Conservation (phyloP, 2,329 filamentous ascomycete species). For the Penicillium glabrum region DNA sequence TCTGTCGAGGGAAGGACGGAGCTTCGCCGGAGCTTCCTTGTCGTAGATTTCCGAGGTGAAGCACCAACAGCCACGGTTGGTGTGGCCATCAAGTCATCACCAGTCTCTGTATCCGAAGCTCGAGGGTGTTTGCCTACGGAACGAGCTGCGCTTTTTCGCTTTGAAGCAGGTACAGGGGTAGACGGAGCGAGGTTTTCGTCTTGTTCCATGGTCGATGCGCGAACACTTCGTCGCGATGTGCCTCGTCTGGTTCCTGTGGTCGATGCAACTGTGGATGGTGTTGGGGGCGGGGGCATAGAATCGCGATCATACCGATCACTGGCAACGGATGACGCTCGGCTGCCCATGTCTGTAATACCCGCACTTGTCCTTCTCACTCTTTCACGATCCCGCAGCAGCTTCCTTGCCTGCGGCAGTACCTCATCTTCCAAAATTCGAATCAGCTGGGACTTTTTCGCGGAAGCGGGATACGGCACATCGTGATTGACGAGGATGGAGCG, state of each 20-base stretch:
- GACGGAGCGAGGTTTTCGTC: conserved; percentile 30
- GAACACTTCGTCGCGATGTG: conserved; percentile 53
- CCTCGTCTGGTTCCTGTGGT: conserved; percentile 55
- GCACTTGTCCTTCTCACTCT: conserved; percentile 81
- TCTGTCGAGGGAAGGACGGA: conserved; percentile 40
- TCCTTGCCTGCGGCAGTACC: conserved; percentile 74
- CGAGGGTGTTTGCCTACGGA: conserved; percentile 36
- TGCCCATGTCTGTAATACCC: conserved; percentile 73
- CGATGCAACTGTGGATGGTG: conserved; percentile 50
- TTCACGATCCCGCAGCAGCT: conserved; percentile 71
- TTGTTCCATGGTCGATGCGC: conserved; percentile 40
- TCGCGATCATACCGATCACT: conserved; percentile 58
- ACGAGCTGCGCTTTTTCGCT: conserved; percentile 33
- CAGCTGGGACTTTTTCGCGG: conserved; percentile 87
- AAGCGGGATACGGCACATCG: conserved; percentile 79
- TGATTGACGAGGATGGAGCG: conserved; percentile 90
- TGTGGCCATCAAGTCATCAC: conserved; percentile 32
- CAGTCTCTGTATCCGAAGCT: conserved; percentile 32
- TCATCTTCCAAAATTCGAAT: conserved; percentile 79
- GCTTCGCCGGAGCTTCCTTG: conserved; percentile 54
- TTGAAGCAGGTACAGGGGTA: conserved; percentile 28
- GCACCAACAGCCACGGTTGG: conserved; percentile 36
- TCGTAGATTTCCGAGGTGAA: conserved; percentile 44
- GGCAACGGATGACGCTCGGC: conserved; percentile 63
- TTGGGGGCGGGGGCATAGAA: conserved; percentile 50